Base-by-base conservation (phyloP, 2,329 filamentous ascomycete genomes). In the Thielaviopsis punctulata region DNA sequence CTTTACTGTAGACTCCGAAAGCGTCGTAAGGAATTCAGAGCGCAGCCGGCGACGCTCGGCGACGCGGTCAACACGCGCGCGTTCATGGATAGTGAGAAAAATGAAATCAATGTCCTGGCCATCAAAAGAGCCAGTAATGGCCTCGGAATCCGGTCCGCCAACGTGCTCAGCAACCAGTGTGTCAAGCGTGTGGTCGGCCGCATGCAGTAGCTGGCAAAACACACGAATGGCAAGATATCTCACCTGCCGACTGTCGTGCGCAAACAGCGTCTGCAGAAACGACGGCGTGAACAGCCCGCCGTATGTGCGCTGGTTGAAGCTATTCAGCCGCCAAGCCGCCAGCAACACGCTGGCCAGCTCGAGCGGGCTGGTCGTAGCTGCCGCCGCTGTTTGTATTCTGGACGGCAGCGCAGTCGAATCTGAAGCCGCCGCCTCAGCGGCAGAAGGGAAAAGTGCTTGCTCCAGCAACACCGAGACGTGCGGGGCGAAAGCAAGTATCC, bases 201-300 rank as follows among this genome's bases (percentile, higher is more conserved):
- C 84, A 60, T 80, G 79, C 59, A 93, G 77, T 53, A 87, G 78
- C 57, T 86, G 72, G 61, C 83, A 88, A 58, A 95, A 84, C 55
- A 89, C 78, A 57, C 87, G 79, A 52, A 94, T 75, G 13, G 88
- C 83, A 56, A 96, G 72, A 65, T 89, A 95, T 65, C 84, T 79
- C 49, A 94, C 76, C 15, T 76, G 68, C 54, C 66, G 69, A 58
- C 74, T 72, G 46, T 66, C 61, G 62, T 82, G 76, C 49, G 71
- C 68, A 59, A 95, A 83, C 12, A 93, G 69, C 25, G 66, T 66
- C 65, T 88, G 80, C 44, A 95, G 71, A 57, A 77, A 75, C 46
- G 78, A 73, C 1, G 83, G 79, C 33, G 77, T 77, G 30, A 88
- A 73, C 59, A 79, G 70, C 54, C 68, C 69, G 9, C 76, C 75